Percentiles rank a stretch among this genome's conserved stretches.
Evolutionary conservation across 805 yeast species (phyloP).

Genomic region (Saccharomycopsis olivae): DNA sequence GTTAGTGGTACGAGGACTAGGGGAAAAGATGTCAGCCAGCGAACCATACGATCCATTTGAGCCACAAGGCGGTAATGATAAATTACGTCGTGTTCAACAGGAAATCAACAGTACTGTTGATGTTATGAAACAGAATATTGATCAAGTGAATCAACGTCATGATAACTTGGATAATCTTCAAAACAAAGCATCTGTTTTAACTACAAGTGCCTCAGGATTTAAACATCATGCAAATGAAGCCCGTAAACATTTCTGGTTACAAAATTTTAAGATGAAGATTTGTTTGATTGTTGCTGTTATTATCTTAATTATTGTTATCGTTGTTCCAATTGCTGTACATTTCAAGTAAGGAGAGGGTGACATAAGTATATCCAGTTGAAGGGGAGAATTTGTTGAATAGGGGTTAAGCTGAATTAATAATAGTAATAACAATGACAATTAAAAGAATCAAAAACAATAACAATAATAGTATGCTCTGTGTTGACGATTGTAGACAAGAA

Average conservation of each 20-base stretch:
- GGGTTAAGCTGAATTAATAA: no score
- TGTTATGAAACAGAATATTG: slow-evolving; percentile 93
- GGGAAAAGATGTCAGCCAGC: neutral
- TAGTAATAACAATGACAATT: no score
- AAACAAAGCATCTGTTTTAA: slow-evolving; percentile 86
- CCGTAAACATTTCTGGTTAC: slow-evolving; percentile 99
- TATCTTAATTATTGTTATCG: slow-evolving; percentile 71
- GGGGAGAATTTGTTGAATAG: no score
- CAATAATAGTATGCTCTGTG: no score
- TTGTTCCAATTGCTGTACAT: slow-evolving; percentile 90
- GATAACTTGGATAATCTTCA: slow-evolving; percentile 87
- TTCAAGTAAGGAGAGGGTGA: slow-evolving; percentile 36
- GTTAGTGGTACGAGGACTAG: no score
- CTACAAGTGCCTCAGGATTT: slow-evolving; percentile 87
- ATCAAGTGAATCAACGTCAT: slow-evolving; percentile 90
- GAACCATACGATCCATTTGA: slow-evolving; percentile 4
- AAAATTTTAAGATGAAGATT: slow-evolving; percentile 92
- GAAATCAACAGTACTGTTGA: slow-evolving; percentile 95
- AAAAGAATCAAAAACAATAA: no score
- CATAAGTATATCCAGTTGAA: no score
- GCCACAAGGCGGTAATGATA: slow-evolving; percentile 2
- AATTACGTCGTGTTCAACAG: slow-evolving; percentile 55
- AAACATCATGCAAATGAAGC: slow-evolving; percentile 95
- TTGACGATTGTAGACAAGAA: neutral
- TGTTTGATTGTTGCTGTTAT: slow-evolving; percentile 77